Conservation (phyloP, 768 basidiomycete genomes). For the Coprinopsis strossmayeri region DNA sequence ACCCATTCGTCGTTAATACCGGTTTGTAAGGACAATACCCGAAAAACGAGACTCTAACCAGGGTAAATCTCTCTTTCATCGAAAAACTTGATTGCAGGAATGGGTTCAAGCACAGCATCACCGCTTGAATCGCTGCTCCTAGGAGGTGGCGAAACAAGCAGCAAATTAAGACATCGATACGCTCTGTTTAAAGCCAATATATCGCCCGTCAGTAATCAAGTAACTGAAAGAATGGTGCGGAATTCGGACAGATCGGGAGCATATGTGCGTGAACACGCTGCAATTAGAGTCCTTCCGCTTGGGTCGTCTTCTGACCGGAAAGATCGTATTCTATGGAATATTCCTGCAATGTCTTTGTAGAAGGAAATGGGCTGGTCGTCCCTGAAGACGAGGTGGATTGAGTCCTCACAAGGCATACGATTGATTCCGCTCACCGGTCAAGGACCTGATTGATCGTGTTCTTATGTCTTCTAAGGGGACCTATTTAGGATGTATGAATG, state of each 20-base stretch:
- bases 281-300: conserved; percentile 34
- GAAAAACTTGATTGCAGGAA: conserved; percentile 54
- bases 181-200: conserved; percentile 41
- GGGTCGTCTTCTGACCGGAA: conserved; percentile 28
- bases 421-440: conserved; percentile 47
- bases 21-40: too few species aligned
- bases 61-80: conserved; percentile 73
- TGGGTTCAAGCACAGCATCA: conserved; percentile 20
- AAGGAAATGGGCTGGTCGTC: conserved; percentile 55
- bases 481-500: conserved; percentile 18
- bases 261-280: conserved; percentile 69
- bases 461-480: conserved; percentile 45
- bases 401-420: background rate
- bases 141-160: conserved; percentile 40
- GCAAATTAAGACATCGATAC: conserved; percentile 59
- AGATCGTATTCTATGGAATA: conserved; percentile 52
- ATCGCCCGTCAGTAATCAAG: background rate
- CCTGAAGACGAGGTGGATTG: conserved; percentile 26
- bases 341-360: conserved; percentile 70
- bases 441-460: conserved; percentile 41
- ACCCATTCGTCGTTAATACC: background rate
- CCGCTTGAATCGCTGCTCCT: conserved; percentile 17
- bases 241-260: conserved; percentile 58
- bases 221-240: conserved; percentile 1
- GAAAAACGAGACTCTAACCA: conserved; percentile 31